These are phyloP conservation scores for Laetiporus sulphureus DNA, from an alignment of 1,284 basidiomycete genomes.

Conservation along the genomic window DNA sequence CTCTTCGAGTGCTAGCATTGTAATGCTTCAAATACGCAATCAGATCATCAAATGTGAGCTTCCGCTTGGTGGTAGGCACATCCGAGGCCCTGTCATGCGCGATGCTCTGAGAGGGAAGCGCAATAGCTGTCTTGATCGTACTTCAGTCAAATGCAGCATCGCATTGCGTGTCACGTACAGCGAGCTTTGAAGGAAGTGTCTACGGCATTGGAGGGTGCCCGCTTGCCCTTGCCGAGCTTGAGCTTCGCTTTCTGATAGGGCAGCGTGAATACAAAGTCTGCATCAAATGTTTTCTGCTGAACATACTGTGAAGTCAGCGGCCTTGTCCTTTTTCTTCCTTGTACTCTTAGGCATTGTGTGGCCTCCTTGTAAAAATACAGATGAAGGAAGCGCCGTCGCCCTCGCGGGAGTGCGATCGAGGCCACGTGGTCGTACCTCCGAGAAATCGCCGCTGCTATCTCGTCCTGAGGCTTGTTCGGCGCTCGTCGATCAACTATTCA, in stretches of 20 bases:
- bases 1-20: conserved; percentile 68
- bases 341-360: conserved; percentile 78
- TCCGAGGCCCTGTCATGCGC: conserved; percentile 42
- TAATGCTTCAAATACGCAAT: conserved; percentile 82
- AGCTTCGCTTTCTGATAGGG: conserved; percentile 82
- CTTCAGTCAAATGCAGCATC: not conserved
- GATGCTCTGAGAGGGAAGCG: conserved; percentile 83
- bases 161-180: conserved; percentile 41
- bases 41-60: conserved; percentile 76
- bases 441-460: too few species aligned
- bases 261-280: not conserved
- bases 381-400: too few species aligned
- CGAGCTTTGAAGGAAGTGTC: conserved; percentile 95
- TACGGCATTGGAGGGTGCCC: conserved; percentile 76
- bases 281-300: not conserved
- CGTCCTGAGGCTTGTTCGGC: too few species aligned
- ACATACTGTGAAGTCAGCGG: conserved; percentile 79
- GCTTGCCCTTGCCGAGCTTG: conserved; percentile 94
- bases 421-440: too few species aligned
- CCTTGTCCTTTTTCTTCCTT: conserved; percentile 83
- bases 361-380: too few species aligned
- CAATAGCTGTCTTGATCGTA: conserved; percentile 60
- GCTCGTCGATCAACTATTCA: too few species aligned
- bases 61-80: conserved; percentile 69
- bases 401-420: too few species aligned